phyloP scores from a whole-genome alignment of 805 yeast genomes.

The Barnettozyma salicaria region DNA sequence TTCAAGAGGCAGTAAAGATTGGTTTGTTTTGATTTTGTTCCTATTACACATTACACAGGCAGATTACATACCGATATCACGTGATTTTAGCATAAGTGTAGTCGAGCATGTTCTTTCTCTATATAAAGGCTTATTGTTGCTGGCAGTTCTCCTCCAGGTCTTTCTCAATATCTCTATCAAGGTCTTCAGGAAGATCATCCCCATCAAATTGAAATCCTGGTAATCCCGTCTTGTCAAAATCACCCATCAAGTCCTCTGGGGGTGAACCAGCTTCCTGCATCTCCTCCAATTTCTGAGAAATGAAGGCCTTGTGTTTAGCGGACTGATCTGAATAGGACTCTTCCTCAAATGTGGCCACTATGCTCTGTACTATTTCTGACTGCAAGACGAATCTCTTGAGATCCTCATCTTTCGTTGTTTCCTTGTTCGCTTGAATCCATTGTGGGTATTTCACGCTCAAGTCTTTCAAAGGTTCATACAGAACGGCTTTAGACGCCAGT shows the following conservation, averaged over 20 bases:
- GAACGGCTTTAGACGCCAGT: conserved; percentile 75
- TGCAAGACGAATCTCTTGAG: conserved; percentile 54
- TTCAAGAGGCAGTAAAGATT: too few species aligned
- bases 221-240: conserved; percentile 36
- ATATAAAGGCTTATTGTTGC: conserved; percentile 15
- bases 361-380: conserved; percentile 50
- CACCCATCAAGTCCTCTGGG: conserved; percentile 68
- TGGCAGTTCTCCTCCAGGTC: conserved; percentile 51
- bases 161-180: conserved; percentile 29
- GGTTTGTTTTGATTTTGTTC: too few species aligned
- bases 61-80: too few species aligned
- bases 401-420: conserved; percentile 36
- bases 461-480: conserved; percentile 85
- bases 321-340: conserved; percentile 50
- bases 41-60: too few species aligned
- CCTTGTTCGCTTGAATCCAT: conserved; percentile 56
- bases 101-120: too few species aligned
- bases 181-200: conserved; percentile 48
- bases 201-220: conserved; percentile 42
- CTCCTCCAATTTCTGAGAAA: conserved; percentile 56
- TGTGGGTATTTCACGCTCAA: conserved; percentile 64
- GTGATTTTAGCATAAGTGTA: too few species aligned
- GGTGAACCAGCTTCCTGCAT: conserved; percentile 75
- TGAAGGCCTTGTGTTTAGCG: conserved; percentile 38
- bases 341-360: conserved; percentile 62